Conservation (phyloP, 2,329 filamentous ascomycete species). For the Seiridium cupressi region DNA sequence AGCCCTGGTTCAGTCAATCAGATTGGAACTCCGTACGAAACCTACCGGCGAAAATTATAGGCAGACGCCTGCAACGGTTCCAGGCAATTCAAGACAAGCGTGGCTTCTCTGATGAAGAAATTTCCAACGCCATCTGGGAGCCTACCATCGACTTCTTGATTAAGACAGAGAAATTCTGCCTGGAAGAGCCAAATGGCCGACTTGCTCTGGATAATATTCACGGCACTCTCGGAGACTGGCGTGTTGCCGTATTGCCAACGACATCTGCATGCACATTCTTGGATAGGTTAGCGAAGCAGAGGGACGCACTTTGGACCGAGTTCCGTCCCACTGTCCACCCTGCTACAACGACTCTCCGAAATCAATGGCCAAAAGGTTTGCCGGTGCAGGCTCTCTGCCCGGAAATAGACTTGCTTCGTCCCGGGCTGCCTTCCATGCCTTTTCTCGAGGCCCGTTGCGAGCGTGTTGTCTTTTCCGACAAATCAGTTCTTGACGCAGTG, state of each 20-base stretch:
- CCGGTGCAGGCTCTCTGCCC: constrained; percentile 12
- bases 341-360: background rate
- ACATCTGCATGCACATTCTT: constrained; percentile 12
- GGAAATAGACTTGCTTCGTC: background rate
- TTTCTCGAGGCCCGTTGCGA: constrained; percentile 17
- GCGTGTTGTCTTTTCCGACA: constrained; percentile 16
- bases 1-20: constrained; percentile 2
- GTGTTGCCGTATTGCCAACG: background rate
- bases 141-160: constrained; percentile 27
- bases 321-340: constrained; percentile 8
- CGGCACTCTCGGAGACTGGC: background rate
- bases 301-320: constrained; percentile 17
- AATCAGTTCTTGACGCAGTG: background rate
- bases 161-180: constrained; percentile 17
- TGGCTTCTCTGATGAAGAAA: constrained; percentile 6
- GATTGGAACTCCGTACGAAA: background rate
- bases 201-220: background rate
- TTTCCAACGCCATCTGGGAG: constrained; percentile 23
- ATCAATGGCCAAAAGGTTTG: constrained; percentile 17
- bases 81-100: background rate
- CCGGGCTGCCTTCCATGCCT: constrained; percentile 7
- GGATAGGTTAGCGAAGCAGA: constrained; percentile 15
- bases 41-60: background rate
- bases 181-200: constrained; percentile 10
- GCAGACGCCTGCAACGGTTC: background rate